Evolutionary conservation across 2,329 filamentous ascomycete genomes (phyloP).

Genomic region (Blastomyces emzantsi): DNA sequence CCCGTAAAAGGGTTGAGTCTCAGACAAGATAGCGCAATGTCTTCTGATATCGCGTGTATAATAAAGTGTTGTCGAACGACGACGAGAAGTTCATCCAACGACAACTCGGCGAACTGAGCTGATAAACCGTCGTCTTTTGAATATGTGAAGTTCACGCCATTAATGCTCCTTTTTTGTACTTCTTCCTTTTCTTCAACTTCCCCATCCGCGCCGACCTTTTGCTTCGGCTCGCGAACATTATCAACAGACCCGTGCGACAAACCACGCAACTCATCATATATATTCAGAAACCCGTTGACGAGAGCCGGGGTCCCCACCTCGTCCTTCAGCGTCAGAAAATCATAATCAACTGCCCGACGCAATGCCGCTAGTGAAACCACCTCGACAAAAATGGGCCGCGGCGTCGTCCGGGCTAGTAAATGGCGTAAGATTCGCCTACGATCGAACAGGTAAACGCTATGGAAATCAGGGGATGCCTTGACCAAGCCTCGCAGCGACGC

Average conservation of each 20-base stretch:
- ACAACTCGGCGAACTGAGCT: not conserved
- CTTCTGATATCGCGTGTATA: not conserved
- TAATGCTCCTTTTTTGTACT: not conserved
- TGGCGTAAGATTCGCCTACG: not conserved
- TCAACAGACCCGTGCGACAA: not conserved
- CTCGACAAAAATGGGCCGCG: not conserved
- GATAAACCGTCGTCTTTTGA: not conserved
- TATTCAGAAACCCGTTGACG: not conserved
- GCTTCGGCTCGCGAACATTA: not conserved
- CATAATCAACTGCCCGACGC: not conserved
- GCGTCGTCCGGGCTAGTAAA: not conserved
- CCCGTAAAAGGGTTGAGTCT: conserved; percentile 3
- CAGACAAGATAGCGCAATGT: not conserved
- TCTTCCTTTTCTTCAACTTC: not conserved
- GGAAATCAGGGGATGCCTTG: conserved; percentile 2
- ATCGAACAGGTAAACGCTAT: not conserved
- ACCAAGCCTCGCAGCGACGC: not conserved
- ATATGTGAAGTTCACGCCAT: conserved; percentile 3
- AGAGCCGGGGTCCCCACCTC: not conserved
- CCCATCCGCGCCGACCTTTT: not conserved
- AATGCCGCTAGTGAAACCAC: not conserved
- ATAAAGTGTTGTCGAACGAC: conserved; percentile 1
- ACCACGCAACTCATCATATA: not conserved
- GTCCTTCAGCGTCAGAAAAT: not conserved
- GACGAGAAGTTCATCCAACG: not conserved